A percentile compares a stretch with the other conserved stretches of the same genome.
Conservation (phyloP, 495 filamentous ascomycete species). For the Penicillium samsonianum region DNA sequence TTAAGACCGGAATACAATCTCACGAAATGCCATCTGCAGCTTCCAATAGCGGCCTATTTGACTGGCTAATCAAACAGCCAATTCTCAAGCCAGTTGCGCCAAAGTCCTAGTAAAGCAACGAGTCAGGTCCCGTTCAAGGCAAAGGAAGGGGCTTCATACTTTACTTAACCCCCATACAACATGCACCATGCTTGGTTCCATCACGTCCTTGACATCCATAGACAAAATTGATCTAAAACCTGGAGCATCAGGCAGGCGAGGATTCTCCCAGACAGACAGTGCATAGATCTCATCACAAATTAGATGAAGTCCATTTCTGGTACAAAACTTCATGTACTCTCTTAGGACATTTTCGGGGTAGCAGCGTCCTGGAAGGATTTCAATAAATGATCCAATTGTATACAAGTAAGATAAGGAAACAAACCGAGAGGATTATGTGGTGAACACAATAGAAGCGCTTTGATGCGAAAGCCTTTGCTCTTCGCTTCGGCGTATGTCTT, state of each 20-base stretch:
- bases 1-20: background rate
- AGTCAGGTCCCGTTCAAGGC: conserved; percentile 10
- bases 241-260: conserved; percentile 17
- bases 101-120: conserved; percentile 16
- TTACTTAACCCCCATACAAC: conserved; percentile 23
- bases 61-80: conserved; percentile 19
- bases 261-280: conserved; percentile 40
- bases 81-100: conserved; percentile 18
- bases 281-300: conserved; percentile 57
- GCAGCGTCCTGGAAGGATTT: conserved; percentile 25
- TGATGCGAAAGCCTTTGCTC: conserved; percentile 31
- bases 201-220: conserved; percentile 36
- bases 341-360: conserved; percentile 42
- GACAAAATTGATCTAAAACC: conserved; percentile 45
- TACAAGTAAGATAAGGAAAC: background rate
- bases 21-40: conserved; percentile 21
- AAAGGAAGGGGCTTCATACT: conserved; percentile 35
- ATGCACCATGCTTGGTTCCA: conserved; percentile 45
- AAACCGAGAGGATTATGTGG: conserved; percentile 52
- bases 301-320: conserved; percentile 45
- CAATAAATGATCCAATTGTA: background rate
- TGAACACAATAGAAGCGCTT: conserved; percentile 51
- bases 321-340: conserved; percentile 36
- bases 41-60: conserved; percentile 11
- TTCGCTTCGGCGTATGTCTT: conserved; percentile 21